Base-by-base conservation (phyloP, 2,329 filamentous ascomycete species). In the Alternaria metachromatica region DNA sequence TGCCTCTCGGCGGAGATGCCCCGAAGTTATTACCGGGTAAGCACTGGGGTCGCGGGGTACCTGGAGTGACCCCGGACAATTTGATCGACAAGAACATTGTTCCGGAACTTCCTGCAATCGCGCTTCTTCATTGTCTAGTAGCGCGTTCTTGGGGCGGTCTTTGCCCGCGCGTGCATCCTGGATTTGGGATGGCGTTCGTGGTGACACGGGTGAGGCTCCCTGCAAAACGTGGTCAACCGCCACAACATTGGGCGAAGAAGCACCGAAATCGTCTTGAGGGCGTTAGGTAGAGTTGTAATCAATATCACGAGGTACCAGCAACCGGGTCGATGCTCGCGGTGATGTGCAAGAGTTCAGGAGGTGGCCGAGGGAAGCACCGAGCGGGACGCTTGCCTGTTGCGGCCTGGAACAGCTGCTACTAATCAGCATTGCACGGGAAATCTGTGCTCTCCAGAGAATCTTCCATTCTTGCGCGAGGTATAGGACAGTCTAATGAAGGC, bases 61-160 rank as follows among this genome's bases (percentile, higher is more conserved):
- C 50, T 60, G 64, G 58, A 58, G 49, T 46, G 15, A 48, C 62
- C 64, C 67, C 65, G 61, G 64, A 60, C 45, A 5, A 55, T 18
- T 33, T 51, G 54, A 62, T 53, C 59, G 56, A 62, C 37, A 51
- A 53, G 45, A 59, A 55, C 55, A 72, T 67, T 73, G 64, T 70
- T 72, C 37, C 37, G 37, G 37, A 41, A 41, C 37, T 41, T 41
- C 71, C 71, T 72, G 66, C 70, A 73, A 73, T 73, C 57, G 66
- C 64, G 64, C 33, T 33, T 60, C 50, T 65, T 57, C 41, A 30
- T 49, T 41, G 15, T 13, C 26, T 9, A 53, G 51, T 63, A 58
- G 57, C 58, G 63, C 57, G 46, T 37, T 62, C 45, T 60, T 54
- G 46, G 50, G 55, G 55, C 56, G 55, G 20, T 43, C 21, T 58